phyloP scores from a whole-genome alignment of 345 rosid species.

The Clarkia xantiana region DNA sequence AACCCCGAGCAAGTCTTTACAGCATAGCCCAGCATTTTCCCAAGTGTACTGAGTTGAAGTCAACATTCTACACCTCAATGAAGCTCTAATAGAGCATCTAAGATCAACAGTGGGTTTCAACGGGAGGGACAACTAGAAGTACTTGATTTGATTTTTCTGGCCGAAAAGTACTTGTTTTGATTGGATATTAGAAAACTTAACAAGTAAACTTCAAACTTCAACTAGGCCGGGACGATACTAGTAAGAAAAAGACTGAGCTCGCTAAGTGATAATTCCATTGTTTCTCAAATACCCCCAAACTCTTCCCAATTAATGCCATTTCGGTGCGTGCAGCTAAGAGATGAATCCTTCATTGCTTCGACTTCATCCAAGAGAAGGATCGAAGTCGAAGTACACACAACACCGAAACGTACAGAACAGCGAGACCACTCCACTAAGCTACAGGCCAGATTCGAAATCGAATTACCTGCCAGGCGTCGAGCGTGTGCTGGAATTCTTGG shows the following conservation, averaged over 20 bases:
- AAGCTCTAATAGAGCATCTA: neutral
- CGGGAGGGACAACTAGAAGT: no score
- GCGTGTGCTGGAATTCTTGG: constrained; percentile 78
- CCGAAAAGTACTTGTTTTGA: no score
- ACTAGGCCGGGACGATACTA: no score
- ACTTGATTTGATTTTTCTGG: no score
- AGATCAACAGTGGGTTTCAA: neutral
- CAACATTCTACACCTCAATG: neutral
- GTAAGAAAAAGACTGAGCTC: no score
- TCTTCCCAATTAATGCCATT: no score
- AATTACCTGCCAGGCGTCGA: constrained; percentile 96
- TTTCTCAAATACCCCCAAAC: no score
- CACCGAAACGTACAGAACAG: neutral
- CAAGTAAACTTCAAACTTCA: no score
- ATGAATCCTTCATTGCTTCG: no score
- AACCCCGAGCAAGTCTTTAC: no score
- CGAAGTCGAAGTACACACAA: neutral
- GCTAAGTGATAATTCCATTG: no score
- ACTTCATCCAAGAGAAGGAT: neutral
- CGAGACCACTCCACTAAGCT: neutral
- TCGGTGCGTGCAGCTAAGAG: no score
- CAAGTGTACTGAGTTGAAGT: neutral
- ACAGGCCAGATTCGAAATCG: neutral
- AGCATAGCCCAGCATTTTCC: neutral
- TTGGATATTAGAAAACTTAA: neutral